Percentiles rank a stretch among this genome's conserved stretches.
Evolutionary conservation across 2,329 filamentous ascomycete genomes (phyloP).

Genomic region (Colletotrichum sp.): DNA sequence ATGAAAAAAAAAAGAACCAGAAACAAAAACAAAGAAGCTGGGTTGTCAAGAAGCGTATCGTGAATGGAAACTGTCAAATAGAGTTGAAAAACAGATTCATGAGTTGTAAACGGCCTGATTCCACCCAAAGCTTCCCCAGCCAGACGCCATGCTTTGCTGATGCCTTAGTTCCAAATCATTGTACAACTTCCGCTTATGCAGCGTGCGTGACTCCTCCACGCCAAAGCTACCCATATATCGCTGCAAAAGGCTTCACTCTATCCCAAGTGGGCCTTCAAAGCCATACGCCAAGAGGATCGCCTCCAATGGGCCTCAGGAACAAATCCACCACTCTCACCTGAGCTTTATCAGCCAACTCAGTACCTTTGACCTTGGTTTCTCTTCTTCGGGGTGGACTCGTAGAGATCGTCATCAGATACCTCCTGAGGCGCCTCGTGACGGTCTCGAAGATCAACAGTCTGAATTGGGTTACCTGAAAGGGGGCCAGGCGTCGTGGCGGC

Average conservation of each 20-base stretch:
- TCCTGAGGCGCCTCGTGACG: conserved; percentile 15
- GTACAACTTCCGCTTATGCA: neutral
- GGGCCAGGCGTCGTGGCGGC: neutral
- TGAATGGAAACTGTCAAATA: neutral
- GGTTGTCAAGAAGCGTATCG: neutral
- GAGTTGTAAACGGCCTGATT: neutral
- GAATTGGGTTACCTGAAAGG: conserved; percentile 17
- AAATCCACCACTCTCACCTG: neutral
- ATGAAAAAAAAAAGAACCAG: neutral
- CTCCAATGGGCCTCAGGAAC: neutral
- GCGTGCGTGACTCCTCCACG: neutral
- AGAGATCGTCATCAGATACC: conserved; percentile 41
- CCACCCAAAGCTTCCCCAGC: neutral
- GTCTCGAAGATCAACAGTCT: conserved; percentile 17
- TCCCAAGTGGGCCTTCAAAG: neutral
- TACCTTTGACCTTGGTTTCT: conserved; percentile 38
- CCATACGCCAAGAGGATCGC: neutral
- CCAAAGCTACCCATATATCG: neutral
- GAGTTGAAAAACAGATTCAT: neutral
- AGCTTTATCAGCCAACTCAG: neutral
- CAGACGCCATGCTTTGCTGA: conserved; percentile 13
- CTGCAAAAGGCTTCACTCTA: neutral
- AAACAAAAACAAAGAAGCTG: neutral
- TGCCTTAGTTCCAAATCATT: neutral
- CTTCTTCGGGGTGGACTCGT: conserved; percentile 40